Evolutionary conservation across 2,329 filamentous ascomycete genomes (phyloP), one percentile per base, ranked within the genome.

Genomic region (Camptophora hylomeconis): DNA sequence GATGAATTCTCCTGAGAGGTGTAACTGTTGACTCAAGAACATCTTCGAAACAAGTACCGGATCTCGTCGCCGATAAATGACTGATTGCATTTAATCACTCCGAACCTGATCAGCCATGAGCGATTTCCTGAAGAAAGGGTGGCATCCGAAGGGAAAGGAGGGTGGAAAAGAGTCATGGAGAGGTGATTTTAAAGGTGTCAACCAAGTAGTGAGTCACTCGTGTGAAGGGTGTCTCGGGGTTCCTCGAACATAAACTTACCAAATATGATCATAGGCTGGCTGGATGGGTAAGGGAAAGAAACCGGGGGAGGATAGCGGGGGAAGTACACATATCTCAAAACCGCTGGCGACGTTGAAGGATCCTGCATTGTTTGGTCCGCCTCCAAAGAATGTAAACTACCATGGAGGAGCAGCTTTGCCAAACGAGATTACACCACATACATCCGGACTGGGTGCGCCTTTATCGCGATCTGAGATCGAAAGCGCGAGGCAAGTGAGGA

Each of bases 321-420:
- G 50, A 16, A 40, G 42, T 16, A 59, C 66, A 14, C 71, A 72
- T 39, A 56, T 65, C 29, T 65, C 69, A 5, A 62, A 65, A 10
- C 83, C 84, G 2, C 57, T 92, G 23, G 63, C 72, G 6, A 64
- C 71, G 3, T 65, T 93, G 17, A 75, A 72, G 49, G 83, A 93
- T 48, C 84, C 82, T 1, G 53, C 70, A 1, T 69, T 72, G 10
- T 93, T 92, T 49, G 82, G 71, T 2, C 81, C 83, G 14, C 84
- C 84, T 15, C 84, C 84, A 1, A 86, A 72, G 45, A 78, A 69
- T 37, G 53, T 60, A 32, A 59, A 61, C 27, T 65, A 63, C 39
- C 56, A 66, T 47, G 55, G 60, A 32, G 54, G 52, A 9, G 53
- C 51, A 5, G 54, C 61, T 3, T 45, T 61, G 9, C 51, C 57